phyloP scores from a whole-genome alignment of 805 yeast species.

The Nakazawaea laoshanensis region DNA sequence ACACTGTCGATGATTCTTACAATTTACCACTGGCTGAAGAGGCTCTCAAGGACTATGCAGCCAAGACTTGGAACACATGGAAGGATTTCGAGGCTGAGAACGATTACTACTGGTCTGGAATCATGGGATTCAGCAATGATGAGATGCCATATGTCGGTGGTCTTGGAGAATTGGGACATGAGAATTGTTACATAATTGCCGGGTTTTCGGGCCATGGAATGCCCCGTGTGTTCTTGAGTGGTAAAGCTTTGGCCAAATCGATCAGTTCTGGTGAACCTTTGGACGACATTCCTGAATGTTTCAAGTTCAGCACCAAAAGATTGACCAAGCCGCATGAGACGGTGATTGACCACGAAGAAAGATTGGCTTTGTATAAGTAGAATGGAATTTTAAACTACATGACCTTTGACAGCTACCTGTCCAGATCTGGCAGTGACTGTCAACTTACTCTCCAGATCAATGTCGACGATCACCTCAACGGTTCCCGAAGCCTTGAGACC shows the following conservation, averaged over 20 bases:
- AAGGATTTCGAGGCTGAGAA: slow-evolving; percentile 5
- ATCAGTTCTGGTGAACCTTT: slow-evolving; percentile 8
- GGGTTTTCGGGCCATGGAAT: slow-evolving; percentile 15
- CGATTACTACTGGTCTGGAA: slow-evolving; percentile 12
- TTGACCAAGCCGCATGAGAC: slow-evolving; percentile 6
- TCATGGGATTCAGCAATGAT: slow-evolving; percentile 14
- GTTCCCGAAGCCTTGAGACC: slow-evolving; percentile 62
- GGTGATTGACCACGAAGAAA: slow-evolving; percentile 3
- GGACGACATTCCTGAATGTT: slow-evolving; percentile 12
- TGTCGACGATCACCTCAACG: slow-evolving; percentile 62
- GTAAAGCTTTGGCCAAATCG: slow-evolving; percentile 11
- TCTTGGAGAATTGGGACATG: slow-evolving; percentile 5
- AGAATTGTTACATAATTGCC: slow-evolving; percentile 11
- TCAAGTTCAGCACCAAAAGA: slow-evolving; percentile 11
- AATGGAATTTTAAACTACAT: slow-evolving; percentile 1
- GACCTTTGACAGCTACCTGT: slow-evolving; percentile 25
- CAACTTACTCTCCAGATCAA: slow-evolving; percentile 56
- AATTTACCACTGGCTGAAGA: slow-evolving; percentile 7
- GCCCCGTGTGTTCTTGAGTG: slow-evolving; percentile 13
- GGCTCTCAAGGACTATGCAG: slow-evolving; percentile 10
- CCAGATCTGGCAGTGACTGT: slow-evolving; percentile 58
- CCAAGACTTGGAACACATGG: slow-evolving; percentile 10
- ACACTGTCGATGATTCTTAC: slow-evolving; percentile 11
- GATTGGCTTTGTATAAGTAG: neutral
- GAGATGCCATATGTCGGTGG: slow-evolving; percentile 14